A percentile compares a stretch with the other conserved stretches of the same genome.
Evolutionary conservation across 1,139 yeast species (phyloP).

Genomic region (Scheffersomyces titani): DNA sequence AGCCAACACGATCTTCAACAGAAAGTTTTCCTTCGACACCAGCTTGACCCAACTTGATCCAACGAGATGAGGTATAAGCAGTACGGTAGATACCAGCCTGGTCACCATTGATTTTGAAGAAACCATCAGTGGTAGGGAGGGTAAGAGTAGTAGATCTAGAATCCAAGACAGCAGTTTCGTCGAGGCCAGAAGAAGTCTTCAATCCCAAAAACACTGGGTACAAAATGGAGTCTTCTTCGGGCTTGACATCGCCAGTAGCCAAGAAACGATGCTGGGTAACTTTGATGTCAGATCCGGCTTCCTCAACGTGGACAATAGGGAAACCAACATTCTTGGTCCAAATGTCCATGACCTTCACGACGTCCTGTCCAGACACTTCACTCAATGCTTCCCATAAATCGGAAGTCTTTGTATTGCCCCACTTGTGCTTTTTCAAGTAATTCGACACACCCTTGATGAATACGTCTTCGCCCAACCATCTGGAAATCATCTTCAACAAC

Average conservation of each 20-base stretch:
- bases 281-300: slow-evolving; percentile 22
- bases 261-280: slow-evolving; percentile 58
- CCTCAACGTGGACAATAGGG: slow-evolving; percentile 24
- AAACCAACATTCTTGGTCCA: slow-evolving; percentile 30
- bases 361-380: slow-evolving; percentile 24
- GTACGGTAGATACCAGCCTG: slow-evolving; percentile 86
- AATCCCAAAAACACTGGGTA: slow-evolving; percentile 86
- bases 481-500: slow-evolving; percentile 27
- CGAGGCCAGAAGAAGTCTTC: slow-evolving; percentile 62
- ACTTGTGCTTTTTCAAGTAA: slow-evolving; percentile 25
- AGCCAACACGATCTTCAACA: slow-evolving; percentile 83
- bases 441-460: slow-evolving; percentile 29
- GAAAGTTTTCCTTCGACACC: slow-evolving; percentile 66
- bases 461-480: slow-evolving; percentile 25
- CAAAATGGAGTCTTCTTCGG: slow-evolving; percentile 50
- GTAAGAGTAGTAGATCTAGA: slow-evolving; percentile 53
- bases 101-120: slow-evolving; percentile 78
- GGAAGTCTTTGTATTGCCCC: slow-evolving; percentile 28
- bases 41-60: slow-evolving; percentile 72
- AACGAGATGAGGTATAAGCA: slow-evolving; percentile 71
- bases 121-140: slow-evolving; percentile 35
- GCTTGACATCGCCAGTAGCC: slow-evolving; percentile 53
- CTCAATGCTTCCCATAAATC: slow-evolving; percentile 27
- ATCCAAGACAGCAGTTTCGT: slow-evolving; percentile 56
- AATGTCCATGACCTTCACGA: slow-evolving; percentile 24